Conservation (phyloP, 768 basidiomycete species). For the Naganishia randhawae region DNA sequence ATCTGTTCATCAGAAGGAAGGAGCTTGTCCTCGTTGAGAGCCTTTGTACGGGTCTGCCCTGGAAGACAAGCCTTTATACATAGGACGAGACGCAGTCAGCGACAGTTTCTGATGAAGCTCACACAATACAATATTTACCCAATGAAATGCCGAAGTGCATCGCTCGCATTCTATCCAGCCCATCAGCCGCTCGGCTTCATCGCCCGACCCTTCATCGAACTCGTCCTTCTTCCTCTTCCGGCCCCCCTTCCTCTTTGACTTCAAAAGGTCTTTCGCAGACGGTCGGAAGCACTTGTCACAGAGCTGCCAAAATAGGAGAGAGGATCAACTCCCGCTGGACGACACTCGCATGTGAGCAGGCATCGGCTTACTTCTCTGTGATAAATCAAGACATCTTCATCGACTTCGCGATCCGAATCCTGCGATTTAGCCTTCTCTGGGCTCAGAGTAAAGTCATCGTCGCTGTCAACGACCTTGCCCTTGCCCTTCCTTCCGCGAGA, state of each 20-base stretch:
- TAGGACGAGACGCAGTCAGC: neutral
- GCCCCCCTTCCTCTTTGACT: conserved; percentile 4
- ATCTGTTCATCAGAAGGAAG: conserved; percentile 5
- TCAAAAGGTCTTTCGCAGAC: conserved; percentile 9
- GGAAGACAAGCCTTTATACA: conserved; percentile 10
- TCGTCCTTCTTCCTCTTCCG: conserved; percentile 17
- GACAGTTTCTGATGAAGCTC: too few species aligned
- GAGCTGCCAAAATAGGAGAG: neutral
- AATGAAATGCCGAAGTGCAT: conserved; percentile 23
- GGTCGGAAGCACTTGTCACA: conserved; percentile 25
- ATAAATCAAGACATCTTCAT: conserved; percentile 17
- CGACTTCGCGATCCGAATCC: neutral
- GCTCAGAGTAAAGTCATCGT: conserved; percentile 7
- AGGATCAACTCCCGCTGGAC: neutral
- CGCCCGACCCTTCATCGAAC: conserved; percentile 1
- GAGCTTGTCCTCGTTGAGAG: conserved; percentile 18
- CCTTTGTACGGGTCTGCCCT: neutral
- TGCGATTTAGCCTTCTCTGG: conserved; percentile 2
- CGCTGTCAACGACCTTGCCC: neutral
- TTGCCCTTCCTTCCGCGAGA: neutral
- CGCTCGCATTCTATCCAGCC: conserved; percentile 25
- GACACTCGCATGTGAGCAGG: neutral
- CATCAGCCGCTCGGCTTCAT: conserved; percentile 15
- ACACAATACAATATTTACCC: conserved; percentile 3
- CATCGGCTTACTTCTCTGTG: conserved; percentile 3